Percentiles rank a stretch among this genome's conserved stretches.
phyloP scores from a whole-genome alignment of 129 eudicot species.

The Mikania micrantha region DNA sequence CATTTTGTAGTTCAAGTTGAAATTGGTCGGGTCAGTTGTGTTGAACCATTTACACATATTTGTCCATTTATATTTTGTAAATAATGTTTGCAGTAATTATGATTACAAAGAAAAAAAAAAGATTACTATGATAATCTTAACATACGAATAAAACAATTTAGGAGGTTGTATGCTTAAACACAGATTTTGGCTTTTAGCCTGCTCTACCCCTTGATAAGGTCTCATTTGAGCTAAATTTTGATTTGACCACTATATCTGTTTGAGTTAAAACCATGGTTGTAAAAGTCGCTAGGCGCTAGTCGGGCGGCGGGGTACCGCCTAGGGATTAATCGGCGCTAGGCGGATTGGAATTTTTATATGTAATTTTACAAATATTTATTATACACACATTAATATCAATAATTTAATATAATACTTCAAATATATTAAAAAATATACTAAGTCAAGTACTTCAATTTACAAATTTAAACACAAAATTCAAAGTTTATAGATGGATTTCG shows the following conservation, averaged over 20 bases:
- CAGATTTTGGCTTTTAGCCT: background rate
- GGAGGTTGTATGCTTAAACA: background rate
- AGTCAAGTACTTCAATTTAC: no score
- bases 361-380: no score
- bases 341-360: no score
- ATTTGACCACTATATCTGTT: background rate
- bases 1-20: background rate
- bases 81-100: background rate
- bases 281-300: no score
- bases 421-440: no score
- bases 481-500: no score
- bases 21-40: background rate
- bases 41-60: background rate
- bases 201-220: background rate
- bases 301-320: no score
- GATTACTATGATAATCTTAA: background rate
- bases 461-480: no score
- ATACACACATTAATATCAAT: no score
- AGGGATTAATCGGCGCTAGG: no score
- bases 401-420: no score
- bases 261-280: background rate
- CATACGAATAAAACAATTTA: background rate
- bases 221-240: background rate
- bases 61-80: background rate
- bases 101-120: background rate